Base-by-base conservation (phyloP, 352 stramenopile genomes). In the Phytophthora kernoviae region DNA sequence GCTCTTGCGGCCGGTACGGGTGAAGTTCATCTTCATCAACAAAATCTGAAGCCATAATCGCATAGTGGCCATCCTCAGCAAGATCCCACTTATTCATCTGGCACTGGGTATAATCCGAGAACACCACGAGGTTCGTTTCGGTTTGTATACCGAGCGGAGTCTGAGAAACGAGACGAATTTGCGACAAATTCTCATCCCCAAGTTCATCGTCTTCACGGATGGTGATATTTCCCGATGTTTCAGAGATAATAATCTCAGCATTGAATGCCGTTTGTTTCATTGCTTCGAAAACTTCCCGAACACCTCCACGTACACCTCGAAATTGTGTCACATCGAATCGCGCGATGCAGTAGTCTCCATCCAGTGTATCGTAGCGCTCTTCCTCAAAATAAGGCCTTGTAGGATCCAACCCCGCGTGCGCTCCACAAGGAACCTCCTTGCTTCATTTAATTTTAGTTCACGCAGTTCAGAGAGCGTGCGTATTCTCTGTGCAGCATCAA, bases 121-220 rank as follows among this genome's bases (percentile, higher is more conserved):
- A 84, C 4, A 73, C n/a, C 8, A 75, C 70, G 1, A 68, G 32
- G 55, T 85, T 85, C 4, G 71, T 76, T 36, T 73, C 73, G 9
- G 77, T n/a, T 5, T 75, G 46, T 7, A 74, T 37, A 1, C 78
- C 73, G 0, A 57, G 48, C 0, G 46, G 43, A 0, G 63, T 75
- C 1, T 70, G 51, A 9, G 74, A 77, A 4, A 82, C 70, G 20
- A 86, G 76, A 10, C 78, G 75, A 54, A 77, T 75, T 27, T 88
- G 75, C 8, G 75, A 75, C n/a, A 82, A 49, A 44, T 73, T 70
- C 17, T 70, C 51, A 15, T 83, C 71, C 36, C 56, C 66, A 27
- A 77, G 70, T 49, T 89, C 79, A 54, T 91, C 81, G 41, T 91
- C 80, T 39, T 91, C 81, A 22, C 81, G 77, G 51, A 91, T 87